These are phyloP conservation scores for Orychophragmus violaceus DNA, from an alignment of 345 rosid genomes.

Conservation along the genomic window DNA sequence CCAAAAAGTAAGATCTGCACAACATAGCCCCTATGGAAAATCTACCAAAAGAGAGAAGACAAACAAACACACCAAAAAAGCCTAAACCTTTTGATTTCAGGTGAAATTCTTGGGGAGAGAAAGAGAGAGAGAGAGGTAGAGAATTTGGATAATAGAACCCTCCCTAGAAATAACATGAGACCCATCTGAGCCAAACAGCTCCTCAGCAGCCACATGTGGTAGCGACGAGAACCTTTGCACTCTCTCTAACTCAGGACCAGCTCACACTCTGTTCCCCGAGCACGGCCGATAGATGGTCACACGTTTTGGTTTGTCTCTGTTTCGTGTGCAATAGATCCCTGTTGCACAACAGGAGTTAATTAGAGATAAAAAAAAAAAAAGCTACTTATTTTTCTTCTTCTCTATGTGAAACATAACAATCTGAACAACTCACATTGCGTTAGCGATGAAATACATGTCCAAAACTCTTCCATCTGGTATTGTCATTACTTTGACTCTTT, in stretches of 20 bases:
- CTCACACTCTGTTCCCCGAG: conserved; percentile 54
- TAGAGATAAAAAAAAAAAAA: background rate
- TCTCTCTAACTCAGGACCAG: conserved; percentile 50
- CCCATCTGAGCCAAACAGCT: conserved; percentile 41
- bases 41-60: conserved; percentile 34
- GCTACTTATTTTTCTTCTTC: too few species aligned
- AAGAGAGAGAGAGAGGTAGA: too few species aligned
- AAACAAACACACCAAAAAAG: too few species aligned
- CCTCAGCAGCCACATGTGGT: conserved; percentile 43
- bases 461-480: conserved; percentile 67
- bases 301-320: conserved; percentile 45
- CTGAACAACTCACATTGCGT: conserved; percentile 40
- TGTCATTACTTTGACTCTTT: conserved; percentile 69
- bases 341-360: background rate
- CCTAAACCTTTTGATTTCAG: too few species aligned
- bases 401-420: too few species aligned
- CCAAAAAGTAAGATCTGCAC: conserved; percentile 27
- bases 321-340: conserved; percentile 64
- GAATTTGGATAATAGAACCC: too few species aligned
- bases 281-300: conserved; percentile 43
- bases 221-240: conserved; percentile 47
- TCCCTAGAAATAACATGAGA: conserved; percentile 29
- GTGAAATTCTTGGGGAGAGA: too few species aligned
- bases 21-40: conserved; percentile 43
- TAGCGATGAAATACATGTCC: conserved; percentile 63